A percentile compares a stretch with the other conserved stretches of the same genome.
phyloP scores from a whole-genome alignment of 768 basidiomycete species.

The Auriscalpium orientale region DNA sequence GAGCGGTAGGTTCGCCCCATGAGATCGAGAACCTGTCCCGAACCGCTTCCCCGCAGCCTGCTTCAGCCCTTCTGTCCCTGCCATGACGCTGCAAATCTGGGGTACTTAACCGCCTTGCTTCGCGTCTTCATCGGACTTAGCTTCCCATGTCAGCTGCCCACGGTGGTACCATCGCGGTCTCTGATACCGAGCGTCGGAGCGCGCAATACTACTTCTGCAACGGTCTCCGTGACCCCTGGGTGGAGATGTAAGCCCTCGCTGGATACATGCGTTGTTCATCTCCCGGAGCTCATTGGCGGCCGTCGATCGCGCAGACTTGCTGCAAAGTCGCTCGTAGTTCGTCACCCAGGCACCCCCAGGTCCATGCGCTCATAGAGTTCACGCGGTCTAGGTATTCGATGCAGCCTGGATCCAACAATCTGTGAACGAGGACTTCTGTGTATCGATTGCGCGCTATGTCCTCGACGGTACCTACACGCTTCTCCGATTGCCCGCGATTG shows the following conservation, averaged over 20 bases:
- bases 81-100: background rate
- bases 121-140: background rate
- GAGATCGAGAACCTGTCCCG: no score
- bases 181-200: background rate
- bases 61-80: slow-evolving; percentile 6
- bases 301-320: background rate
- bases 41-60: background rate
- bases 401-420: background rate
- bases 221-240: slow-evolving; percentile 7
- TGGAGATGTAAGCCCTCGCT: background rate
- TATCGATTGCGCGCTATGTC: background rate
- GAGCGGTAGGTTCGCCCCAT: background rate
- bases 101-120: background rate
- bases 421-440: background rate
- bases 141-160: background rate
- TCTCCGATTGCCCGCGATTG: background rate
- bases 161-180: slow-evolving; percentile 6
- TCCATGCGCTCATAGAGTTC: background rate
- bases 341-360: background rate
- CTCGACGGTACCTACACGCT: background rate
- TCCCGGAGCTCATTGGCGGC: no score
- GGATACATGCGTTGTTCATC: no score
- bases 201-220: slow-evolving; percentile 8
- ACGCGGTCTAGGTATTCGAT: background rate
- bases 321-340: background rate